A percentile compares a stretch with the other conserved stretches of the same genome.
Evolutionary conservation across 2,329 filamentous ascomycete species (phyloP).

Genomic region (Pseudogymnoascus sp.): DNA sequence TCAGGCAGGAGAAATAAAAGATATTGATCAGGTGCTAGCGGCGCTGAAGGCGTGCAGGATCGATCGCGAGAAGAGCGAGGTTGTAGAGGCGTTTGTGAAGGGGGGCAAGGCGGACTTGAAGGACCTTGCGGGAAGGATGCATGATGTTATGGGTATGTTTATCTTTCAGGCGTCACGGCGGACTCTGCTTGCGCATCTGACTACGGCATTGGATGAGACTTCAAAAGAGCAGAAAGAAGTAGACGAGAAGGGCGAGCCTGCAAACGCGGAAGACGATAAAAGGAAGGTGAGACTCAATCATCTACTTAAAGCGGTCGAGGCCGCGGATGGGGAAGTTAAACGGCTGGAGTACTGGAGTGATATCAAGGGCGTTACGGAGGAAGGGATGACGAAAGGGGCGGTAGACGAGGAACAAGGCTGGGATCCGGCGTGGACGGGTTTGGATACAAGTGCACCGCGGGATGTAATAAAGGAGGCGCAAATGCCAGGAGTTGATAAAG

Average conservation of each 20-base stretch:
- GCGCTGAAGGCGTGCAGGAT: conserved; percentile 63
- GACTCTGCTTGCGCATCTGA: conserved; percentile 63
- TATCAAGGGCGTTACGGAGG: conserved; percentile 56
- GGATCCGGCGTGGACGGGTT: conserved; percentile 22
- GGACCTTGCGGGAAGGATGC: conserved; percentile 68
- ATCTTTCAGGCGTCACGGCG: conserved; percentile 83
- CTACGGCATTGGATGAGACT: conserved; percentile 50
- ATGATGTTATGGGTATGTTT: conserved; percentile 76
- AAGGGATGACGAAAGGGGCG: conserved; percentile 30
- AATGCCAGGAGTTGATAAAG: conserved; percentile 15
- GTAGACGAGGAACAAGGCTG: conserved; percentile 24
- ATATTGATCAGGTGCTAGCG: conserved; percentile 53
- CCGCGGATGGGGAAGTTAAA: conserved; percentile 72
- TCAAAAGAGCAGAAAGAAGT: conserved; percentile 38
- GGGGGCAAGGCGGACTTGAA: conserved; percentile 67
- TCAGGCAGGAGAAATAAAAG: conserved; percentile 47
- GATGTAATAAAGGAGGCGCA: conserved; percentile 22
- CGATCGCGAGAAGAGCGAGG: conserved; percentile 85
- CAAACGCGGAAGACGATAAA: conserved; percentile 25
- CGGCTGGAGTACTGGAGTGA: conserved; percentile 85
- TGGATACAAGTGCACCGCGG: conserved; percentile 25
- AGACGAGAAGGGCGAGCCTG: conserved; percentile 21
- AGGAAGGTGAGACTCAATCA: conserved; percentile 47
- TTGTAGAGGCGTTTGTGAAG: conserved; percentile 71
- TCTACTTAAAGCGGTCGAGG: conserved; percentile 63